Base-by-base conservation (phyloP, 352 stramenopile genomes). In the Globisporangium mamillatum region DNA sequence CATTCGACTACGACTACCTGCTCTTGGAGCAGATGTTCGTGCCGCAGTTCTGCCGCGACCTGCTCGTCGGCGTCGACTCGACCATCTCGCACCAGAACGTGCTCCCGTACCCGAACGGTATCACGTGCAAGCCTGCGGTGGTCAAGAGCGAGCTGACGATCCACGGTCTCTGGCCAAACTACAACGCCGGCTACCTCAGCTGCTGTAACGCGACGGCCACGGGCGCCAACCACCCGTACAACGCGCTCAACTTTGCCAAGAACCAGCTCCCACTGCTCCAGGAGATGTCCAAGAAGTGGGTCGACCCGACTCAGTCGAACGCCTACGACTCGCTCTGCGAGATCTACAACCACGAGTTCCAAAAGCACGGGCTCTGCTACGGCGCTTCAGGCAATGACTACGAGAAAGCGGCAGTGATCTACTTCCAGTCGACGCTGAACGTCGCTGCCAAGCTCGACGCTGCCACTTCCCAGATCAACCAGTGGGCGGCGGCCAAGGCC, bases 31-130 rank as follows among this genome's bases (percentile, higher is more conserved):
- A 93, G 70, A 64, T 93, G 57, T 93, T 82, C 66, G 73, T 88
- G 62, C 86, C 86, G 68, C 86, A 93, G 74, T 93, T 91, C 70
- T 93, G 86, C 66, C 86, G 84, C 50, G 83, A 93, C 66, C 67
- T 93, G 53, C 79, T 92, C 50, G 65, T 78, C 0, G 86, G 84
- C 29, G 69, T 82, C 10, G 86, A 94, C 74, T 83, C 74, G 66
- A 94, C 84, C 25, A 58, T 54, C 41, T 90, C 84, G 66, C 86
- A 94, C 72, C 84, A 89, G 73, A 90, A 91, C 67, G 81, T 94
- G 25, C 25, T 27, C 25, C 25, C 25, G 44, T 90, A 85, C 73
- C 85, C 85, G 57, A 72, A 79, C 44, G 84, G 81, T 22, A 78
- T 84, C 53, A 52, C 58, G 6, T 91, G 83, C 66, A 69, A 78